Conservation (phyloP, 306 rosid species). For the Alnus glutinosa region DNA sequence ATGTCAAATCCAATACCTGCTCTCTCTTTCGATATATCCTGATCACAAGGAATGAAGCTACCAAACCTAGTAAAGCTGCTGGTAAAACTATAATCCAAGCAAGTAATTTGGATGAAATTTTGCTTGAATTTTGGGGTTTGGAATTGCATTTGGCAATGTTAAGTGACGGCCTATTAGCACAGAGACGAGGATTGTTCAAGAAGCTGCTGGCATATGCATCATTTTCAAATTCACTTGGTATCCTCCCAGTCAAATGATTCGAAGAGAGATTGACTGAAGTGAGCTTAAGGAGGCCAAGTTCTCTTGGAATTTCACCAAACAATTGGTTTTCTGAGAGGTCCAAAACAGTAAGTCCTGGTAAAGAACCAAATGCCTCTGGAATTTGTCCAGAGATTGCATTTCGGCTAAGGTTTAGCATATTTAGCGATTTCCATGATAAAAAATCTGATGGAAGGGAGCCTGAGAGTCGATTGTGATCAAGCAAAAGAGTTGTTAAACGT, state of each 20-base stretch:
- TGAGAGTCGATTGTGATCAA: conserved; percentile 52
- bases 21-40: conserved; percentile 36
- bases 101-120: conserved; percentile 31
- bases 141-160: conserved; percentile 47
- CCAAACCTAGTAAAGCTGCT: conserved; percentile 31
- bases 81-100: conserved; percentile 46
- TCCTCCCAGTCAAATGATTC: conserved; percentile 55
- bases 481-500: conserved; percentile 35
- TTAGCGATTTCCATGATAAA: conserved; percentile 51
- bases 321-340: conserved; percentile 69
- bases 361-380: conserved; percentile 40
- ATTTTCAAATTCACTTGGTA: conserved; percentile 54
- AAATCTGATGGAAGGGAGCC: conserved; percentile 54
- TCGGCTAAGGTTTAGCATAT: conserved; percentile 41
- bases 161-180: conserved; percentile 37
- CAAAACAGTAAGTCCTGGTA: conserved; percentile 42
- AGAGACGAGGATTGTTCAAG: conserved; percentile 71
- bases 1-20: conserved; percentile 32
- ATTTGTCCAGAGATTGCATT: conserved; percentile 61
- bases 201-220: conserved; percentile 48
- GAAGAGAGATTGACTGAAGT: conserved; percentile 47
- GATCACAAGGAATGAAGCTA: conserved; percentile 9
- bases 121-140: conserved; percentile 31
- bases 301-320: conserved; percentile 63
- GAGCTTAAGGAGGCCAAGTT: conserved; percentile 7